These are phyloP conservation scores for Hemisphaericaspora nanyangensis DNA, from an alignment of 805 yeast species.

Conservation along the genomic window DNA sequence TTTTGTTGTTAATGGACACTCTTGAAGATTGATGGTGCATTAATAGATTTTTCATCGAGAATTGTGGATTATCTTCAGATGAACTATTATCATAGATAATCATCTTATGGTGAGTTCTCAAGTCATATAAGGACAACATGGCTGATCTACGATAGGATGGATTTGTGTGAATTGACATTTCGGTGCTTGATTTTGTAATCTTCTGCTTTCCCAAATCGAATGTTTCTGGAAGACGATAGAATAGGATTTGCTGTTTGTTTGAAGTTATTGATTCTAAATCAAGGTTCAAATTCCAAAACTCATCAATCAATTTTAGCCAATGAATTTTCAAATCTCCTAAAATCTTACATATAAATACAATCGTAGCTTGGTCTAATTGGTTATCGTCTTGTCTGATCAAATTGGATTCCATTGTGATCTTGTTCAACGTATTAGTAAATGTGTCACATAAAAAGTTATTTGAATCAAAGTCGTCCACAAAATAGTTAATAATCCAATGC, in stretches of 20 bases:
- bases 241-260: constrained; percentile 3
- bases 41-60: constrained; percentile 34
- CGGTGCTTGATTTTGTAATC: constrained; percentile 25
- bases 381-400: constrained; percentile 14
- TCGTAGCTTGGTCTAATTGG: constrained; percentile 3
- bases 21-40: constrained; percentile 38
- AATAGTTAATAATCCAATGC: constrained; percentile 88
- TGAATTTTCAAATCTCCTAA: constrained; percentile 38
- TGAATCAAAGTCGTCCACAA: constrained; percentile 65
- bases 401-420: constrained; percentile 32
- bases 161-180: constrained; percentile 38
- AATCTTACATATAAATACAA: constrained; percentile 35
- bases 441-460: constrained; percentile 30
- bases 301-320: constrained; percentile 31
- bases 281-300: constrained; percentile 27
- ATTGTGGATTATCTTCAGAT: constrained; percentile 33
- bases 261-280: constrained; percentile 16
- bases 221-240: constrained; percentile 23
- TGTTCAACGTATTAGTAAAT: constrained; percentile 47
- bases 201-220: constrained; percentile 14
- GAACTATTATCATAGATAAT: constrained; percentile 24
- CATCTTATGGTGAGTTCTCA: constrained; percentile 31
- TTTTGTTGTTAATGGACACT: constrained; percentile 25
- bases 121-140: constrained; percentile 42
- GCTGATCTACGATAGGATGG: constrained; percentile 43